Evolutionary conservation across 2,329 filamentous ascomycete genomes (phyloP).

Genomic region (Colletotrichum sp.): DNA sequence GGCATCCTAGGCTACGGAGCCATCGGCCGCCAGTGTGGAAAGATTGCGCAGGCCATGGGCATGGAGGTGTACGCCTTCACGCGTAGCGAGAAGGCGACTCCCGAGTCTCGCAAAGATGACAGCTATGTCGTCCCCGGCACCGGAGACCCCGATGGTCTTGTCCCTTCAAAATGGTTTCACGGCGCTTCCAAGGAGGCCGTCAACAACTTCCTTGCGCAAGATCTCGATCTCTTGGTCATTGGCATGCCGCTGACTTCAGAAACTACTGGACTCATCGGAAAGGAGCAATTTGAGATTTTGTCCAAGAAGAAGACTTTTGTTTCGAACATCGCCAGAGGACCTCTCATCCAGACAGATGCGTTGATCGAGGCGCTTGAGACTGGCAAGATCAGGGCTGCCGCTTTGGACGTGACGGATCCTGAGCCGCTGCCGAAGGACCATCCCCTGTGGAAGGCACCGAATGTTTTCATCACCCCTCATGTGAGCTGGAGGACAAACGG

Average conservation of each 20-base stretch:
- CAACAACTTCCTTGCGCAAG: constrained; percentile 45
- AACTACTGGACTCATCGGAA: constrained; percentile 46
- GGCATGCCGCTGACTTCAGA: constrained; percentile 42
- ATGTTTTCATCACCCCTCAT: constrained; percentile 61
- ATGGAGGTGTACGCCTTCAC: constrained; percentile 75
- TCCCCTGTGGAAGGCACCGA: constrained; percentile 68
- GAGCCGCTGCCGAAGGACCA: constrained; percentile 71
- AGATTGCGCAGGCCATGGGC: constrained; percentile 62
- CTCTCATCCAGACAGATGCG: constrained; percentile 47
- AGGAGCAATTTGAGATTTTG: constrained; percentile 46
- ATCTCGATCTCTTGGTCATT: constrained; percentile 50
- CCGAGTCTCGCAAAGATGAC: constrained; percentile 60
- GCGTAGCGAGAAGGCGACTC: constrained; percentile 60
- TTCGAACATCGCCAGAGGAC: constrained; percentile 68
- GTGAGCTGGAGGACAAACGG: constrained; percentile 36
- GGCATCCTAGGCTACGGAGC: constrained; percentile 50
- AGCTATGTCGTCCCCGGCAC: constrained; percentile 70
- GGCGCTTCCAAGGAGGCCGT: constrained; percentile 36
- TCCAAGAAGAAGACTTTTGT: constrained; percentile 56
- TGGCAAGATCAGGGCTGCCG: constrained; percentile 57
- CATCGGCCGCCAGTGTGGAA: constrained; percentile 47
- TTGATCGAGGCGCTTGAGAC: constrained; percentile 59
- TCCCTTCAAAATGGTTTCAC: constrained; percentile 48
- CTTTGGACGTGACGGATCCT: constrained; percentile 74
- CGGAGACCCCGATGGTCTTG: constrained; percentile 45